Base-by-base conservation (phyloP, 2,329 filamentous ascomycete genomes). In the Sclerotinia nivalis region DNA sequence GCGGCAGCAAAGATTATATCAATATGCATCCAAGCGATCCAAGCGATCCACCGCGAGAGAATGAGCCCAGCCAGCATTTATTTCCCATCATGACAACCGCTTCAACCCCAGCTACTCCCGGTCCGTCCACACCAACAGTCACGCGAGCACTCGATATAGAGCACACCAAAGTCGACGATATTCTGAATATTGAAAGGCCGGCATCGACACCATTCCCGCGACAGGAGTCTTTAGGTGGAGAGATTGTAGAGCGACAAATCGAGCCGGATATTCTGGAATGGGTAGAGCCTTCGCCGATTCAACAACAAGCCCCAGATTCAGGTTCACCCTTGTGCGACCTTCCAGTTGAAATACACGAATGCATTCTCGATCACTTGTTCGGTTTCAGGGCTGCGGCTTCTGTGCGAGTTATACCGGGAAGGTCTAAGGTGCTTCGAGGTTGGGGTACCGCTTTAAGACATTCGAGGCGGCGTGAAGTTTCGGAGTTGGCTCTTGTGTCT, bases 321-420 rank as follows among this genome's bases (percentile, higher is more conserved):
- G 47, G 49, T 20, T 74, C 74, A 22, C 56, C 72, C n/a, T 69
- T 79, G 25, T 72, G 67, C 47, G 69, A 87, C 72, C 81, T 92
- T 1, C 90, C 91, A 1, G 84, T 86, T 69, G 90, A 93, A 78
- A 90, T 93, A 18, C 89, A 92, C 76, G 89, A 92, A 75, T 87
- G 86, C 69, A 89, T 93, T 68, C 81, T 93, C 20, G 90, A 93
- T 77, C 86, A 91, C 73, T 80, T 92, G 2, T 91, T 92, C 75
- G 90, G 89, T 4, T 88, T 90, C 71, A 85, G 88, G 60, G 85
- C 88, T 54, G 89, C 90, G 0, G 83, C 88, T 7, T 83, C 86
- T 85, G 85, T 55, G 84, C 85, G 71, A 86, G 85, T 75, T 83
- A 85, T 64, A 82, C 84, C 71, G 83, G 87, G 84, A 3, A 85